phyloP scores from a whole-genome alignment of 2,329 filamentous ascomycete species.

The Xylariaceae sp. region DNA sequence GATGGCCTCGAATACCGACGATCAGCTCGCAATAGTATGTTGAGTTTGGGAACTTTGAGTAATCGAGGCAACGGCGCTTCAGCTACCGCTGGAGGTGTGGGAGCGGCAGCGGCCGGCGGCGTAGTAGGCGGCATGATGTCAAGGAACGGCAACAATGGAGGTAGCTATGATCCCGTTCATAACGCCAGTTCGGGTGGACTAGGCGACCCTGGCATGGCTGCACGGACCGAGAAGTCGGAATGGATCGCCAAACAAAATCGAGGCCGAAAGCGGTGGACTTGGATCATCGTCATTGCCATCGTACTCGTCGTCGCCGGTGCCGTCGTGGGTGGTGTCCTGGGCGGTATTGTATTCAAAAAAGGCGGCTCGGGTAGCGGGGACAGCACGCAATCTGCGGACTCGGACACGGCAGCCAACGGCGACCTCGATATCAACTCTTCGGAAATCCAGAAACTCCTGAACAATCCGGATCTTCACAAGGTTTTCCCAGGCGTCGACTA shows the following conservation, averaged over 20 bases:
- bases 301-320: constrained; percentile 63
- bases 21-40: constrained; percentile 52
- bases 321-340: constrained; percentile 69
- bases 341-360: constrained; percentile 14
- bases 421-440: constrained; percentile 69
- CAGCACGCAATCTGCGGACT: constrained; percentile 42
- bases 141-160: constrained; percentile 32
- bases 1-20: constrained; percentile 64
- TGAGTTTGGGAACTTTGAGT: constrained; percentile 50
- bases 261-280: constrained; percentile 63
- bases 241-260: constrained; percentile 58
- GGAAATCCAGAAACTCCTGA: constrained; percentile 77
- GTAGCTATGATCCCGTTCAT: constrained; percentile 55
- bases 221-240: constrained; percentile 57
- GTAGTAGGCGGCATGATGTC: constrained; percentile 38
- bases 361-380: constrained; percentile 36
- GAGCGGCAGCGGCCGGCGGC: constrained; percentile 41
- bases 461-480: constrained; percentile 79
- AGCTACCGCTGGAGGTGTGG: constrained; percentile 46
- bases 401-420: constrained; percentile 60
- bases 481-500: constrained; percentile 96
- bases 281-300: constrained; percentile 63
- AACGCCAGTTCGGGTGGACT: constrained; percentile 25
- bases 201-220: constrained; percentile 29
- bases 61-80: constrained; percentile 35